Evolutionary conservation across 495 filamentous ascomycete species (phyloP).

Genomic region (Poronia punctata): DNA sequence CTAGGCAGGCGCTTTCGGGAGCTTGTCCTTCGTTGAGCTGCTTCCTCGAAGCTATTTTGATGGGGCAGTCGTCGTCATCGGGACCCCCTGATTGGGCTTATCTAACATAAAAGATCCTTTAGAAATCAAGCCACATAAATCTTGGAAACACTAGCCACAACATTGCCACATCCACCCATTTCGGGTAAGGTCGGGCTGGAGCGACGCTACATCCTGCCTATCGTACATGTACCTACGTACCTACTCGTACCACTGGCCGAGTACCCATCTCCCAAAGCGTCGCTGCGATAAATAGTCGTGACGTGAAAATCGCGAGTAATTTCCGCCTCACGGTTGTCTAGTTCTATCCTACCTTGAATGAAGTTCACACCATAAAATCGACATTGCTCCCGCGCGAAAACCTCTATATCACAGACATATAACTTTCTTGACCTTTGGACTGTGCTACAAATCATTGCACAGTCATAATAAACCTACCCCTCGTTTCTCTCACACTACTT

Average conservation of each 20-base stretch:
- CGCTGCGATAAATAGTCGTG: no score
- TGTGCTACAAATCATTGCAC: slow-evolving; percentile 49
- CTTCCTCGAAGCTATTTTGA: neutral
- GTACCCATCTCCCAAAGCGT: no score
- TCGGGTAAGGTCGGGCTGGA: no score
- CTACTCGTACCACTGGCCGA: no score
- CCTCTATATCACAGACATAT: neutral
- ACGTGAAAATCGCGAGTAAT: slow-evolving; percentile 6
- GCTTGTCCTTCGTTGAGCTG: neutral
- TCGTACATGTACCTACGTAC: no score
- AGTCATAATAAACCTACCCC: slow-evolving; percentile 46
- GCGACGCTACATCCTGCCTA: no score
- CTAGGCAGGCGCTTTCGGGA: neutral
- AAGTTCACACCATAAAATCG: slow-evolving; percentile 2
- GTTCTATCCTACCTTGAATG: no score
- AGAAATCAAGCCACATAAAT: slow-evolving; percentile 3
- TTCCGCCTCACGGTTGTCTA: no score
- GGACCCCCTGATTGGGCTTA: neutral
- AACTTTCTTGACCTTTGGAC: slow-evolving; percentile 5
- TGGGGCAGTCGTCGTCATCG: slow-evolving; percentile 7
- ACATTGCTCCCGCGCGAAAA: slow-evolving; percentile 2
- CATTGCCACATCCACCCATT: no score
- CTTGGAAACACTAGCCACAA: slow-evolving; percentile 1
- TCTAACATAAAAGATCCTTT: neutral
- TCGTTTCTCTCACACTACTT: slow-evolving; percentile 47